Percentiles rank a stretch among this genome's conserved stretches.
These are phyloP conservation scores for Penicillium tannophilum DNA, from an alignment of 495 filamentous ascomycete species.

Conservation along the genomic window DNA sequence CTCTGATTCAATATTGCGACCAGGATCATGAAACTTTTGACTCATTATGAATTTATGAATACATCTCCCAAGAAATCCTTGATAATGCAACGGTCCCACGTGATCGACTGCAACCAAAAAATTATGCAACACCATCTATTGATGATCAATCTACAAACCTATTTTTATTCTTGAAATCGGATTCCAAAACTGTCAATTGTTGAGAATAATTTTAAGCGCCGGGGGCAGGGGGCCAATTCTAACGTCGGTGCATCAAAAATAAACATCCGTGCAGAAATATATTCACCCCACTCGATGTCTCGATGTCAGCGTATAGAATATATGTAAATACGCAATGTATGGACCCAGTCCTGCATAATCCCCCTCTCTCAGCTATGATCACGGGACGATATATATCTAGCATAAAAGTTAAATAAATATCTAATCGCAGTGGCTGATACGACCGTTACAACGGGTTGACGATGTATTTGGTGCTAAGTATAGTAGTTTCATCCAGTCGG, in stretches of 20 bases:
- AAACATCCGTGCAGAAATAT: background rate
- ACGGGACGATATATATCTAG: no score
- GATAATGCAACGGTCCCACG: background rate
- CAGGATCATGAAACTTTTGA: background rate
- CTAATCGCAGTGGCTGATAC: background rate
- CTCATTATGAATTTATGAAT: background rate
- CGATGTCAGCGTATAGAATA: no score
- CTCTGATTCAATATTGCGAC: background rate
- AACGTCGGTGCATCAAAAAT: background rate
- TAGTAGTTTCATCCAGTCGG: background rate
- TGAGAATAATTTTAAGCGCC: background rate
- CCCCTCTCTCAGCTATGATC: no score
- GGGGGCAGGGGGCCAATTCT: background rate
- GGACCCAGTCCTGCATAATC: background rate
- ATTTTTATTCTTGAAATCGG: background rate
- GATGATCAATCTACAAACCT: background rate
- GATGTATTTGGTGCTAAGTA: background rate
- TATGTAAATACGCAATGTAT: background rate
- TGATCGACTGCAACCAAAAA: background rate
- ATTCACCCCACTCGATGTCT: background rate
- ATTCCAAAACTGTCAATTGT: no score
- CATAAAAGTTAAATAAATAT: no score
- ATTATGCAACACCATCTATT: background rate
- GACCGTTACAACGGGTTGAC: background rate
- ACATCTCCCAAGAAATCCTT: background rate